Percentiles rank a stretch among this genome's conserved stretches.
These are phyloP conservation scores for Backusella macrospora DNA, from an alignment of 192 early-diverging fungal genomes.

Conservation along the genomic window DNA sequence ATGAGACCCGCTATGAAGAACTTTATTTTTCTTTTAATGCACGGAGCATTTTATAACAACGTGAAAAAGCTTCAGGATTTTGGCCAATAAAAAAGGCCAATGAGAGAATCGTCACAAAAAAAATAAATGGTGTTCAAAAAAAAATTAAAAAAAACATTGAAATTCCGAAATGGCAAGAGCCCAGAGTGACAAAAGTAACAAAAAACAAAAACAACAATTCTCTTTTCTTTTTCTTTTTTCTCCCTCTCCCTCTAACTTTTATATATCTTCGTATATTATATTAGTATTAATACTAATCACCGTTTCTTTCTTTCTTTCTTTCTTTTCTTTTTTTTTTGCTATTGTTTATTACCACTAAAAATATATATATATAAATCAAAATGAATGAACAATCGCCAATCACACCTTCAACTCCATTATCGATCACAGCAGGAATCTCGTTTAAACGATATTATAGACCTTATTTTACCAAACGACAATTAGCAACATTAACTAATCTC, in stretches of 20 bases:
- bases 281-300: not conserved
- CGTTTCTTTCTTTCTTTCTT: no score
- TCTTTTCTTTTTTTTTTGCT: no score
- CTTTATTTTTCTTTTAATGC: no score
- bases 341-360: not conserved
- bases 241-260: not conserved
- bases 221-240: not conserved
- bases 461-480: slow-evolving; percentile 33
- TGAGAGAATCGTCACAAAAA: not conserved
- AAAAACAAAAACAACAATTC: not conserved
- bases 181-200: not conserved
- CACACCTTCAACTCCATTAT: slow-evolving; percentile 20
- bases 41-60: no score
- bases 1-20: no score
- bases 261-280: not conserved
- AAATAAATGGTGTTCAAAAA: not conserved
- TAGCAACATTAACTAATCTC: slow-evolving; percentile 22
- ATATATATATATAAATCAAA: not conserved
- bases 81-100: not conserved
- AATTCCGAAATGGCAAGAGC: not conserved
- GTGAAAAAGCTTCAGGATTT: not conserved
- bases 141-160: not conserved
- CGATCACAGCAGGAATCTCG: slow-evolving; percentile 23
- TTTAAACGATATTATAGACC: slow-evolving; percentile 29
- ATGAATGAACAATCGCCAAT: slow-evolving; percentile 27